Base-by-base conservation (phyloP, 1,284 basidiomycete genomes). In the Cryptococcus sp. region DNA sequence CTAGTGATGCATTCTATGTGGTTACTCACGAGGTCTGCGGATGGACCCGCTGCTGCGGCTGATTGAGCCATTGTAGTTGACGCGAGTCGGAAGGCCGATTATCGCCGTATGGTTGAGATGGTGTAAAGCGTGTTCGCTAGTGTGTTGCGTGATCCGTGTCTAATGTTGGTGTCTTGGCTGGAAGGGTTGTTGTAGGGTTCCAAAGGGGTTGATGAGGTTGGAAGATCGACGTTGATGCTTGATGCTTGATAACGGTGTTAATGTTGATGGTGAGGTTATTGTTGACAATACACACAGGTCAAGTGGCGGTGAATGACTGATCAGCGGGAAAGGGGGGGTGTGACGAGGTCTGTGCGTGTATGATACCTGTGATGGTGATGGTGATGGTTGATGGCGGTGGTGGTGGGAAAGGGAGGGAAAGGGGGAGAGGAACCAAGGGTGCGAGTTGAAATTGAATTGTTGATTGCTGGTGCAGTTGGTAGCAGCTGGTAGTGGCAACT, bases 41-140 rank as follows among this genome's bases (percentile, higher is more conserved):
- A 58, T 6, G 51, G 49, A 20, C 56, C 56, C 45, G 45, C 56
- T 27, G 56, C 51, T 25, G 56, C 52, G 23, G 56, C 51, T 25
- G 46, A 30, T 45, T 47, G 51, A 23, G 56, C 22, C 56, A 58
- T 58, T n/a, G n/a, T 30, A 17, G 50, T 22, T 39, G 19, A n/a
- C n/a, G 20, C n/a, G 20, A 48, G n/a, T 20, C n/a, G 17, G 47
- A 25, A 19, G 47, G 8, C 48, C 38, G 27, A 30, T 50, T 25
- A 35, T 30, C 27, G 19, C 40, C 35, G 17, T 20, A 4, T 22
- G 13, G 35, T 40, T 50, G 30, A 39, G 19, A 20, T 27, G 19
- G 16, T 27, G 23, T 17, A 5, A 8, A 8, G 10, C 3, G 30
- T 8, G 7, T 8, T 35, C 30, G 30, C 30, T 35, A 35, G 30